phyloP scores from a whole-genome alignment of 129 eudicot genomes.

The Glebionis coronaria region DNA sequence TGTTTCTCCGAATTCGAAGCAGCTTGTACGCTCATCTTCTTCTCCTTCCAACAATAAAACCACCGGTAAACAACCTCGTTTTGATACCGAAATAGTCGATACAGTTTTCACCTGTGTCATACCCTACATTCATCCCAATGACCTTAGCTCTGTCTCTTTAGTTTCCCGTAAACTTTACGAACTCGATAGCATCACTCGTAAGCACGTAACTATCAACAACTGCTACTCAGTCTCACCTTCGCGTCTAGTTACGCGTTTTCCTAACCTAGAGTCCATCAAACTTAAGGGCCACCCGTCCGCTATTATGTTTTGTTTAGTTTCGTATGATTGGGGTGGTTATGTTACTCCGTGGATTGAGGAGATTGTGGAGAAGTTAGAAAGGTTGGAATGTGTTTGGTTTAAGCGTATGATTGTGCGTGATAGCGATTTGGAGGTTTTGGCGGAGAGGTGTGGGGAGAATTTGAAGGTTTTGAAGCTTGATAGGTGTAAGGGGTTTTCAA shows the following conservation, averaged over 20 bases:
- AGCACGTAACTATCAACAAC: not conserved
- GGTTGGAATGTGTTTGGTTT: not conserved
- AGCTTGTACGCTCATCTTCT: slow-evolving; percentile 21
- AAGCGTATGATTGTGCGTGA: not conserved
- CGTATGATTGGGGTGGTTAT: not conserved
- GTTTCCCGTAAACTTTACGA: not conserved
- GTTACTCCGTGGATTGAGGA: not conserved
- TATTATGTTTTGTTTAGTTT: not conserved
- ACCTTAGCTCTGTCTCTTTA: not conserved
- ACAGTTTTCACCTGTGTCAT: no score
- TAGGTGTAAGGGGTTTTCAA: not conserved
- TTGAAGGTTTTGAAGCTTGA: not conserved
- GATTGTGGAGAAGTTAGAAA: not conserved
- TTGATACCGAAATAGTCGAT: no score
- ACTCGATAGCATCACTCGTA: not conserved
- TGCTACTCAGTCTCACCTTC: not conserved
- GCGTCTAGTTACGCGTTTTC: not conserved
- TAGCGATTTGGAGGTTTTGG: not conserved
- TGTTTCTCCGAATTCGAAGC: slow-evolving; percentile 20
- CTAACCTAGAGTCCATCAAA: not conserved
- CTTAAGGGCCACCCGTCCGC: not conserved
- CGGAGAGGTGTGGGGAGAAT: not conserved
- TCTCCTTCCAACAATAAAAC: slow-evolving; percentile 8
- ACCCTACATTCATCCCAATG: no score
- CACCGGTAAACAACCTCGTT: not conserved